Conservation (phyloP, 108 stramenopile genomes). For the Parietichytrium sp. region DNA sequence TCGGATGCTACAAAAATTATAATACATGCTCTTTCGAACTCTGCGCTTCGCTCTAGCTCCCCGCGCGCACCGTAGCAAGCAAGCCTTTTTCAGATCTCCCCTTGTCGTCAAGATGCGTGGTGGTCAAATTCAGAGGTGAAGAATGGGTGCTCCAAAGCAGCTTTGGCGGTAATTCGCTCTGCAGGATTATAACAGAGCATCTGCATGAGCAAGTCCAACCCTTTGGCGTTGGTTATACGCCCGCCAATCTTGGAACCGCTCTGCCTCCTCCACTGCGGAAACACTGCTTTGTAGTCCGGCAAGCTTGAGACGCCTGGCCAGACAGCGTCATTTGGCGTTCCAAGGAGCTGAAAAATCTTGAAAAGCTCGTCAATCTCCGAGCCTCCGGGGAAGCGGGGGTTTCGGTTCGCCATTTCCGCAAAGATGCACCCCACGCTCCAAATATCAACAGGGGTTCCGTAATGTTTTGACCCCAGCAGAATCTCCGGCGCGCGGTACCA, state of each 20-base stretch:
- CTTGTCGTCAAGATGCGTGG: too few relatives aligned
- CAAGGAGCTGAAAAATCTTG: slow-evolving; percentile 91
- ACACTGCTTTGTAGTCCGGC: slow-evolving; percentile 79
- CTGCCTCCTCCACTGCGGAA: slow-evolving; percentile 70
- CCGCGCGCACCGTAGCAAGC: too few relatives aligned
- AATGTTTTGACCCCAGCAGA: slow-evolving; percentile 80
- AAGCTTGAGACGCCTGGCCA: slow-evolving; percentile 85
- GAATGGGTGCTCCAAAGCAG: slow-evolving; percentile 90
- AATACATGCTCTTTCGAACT: too few relatives aligned
- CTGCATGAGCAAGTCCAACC: slow-evolving; percentile 74
- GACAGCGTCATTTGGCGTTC: slow-evolving; percentile 82
- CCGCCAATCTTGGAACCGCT: not conserved
- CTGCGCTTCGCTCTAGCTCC: too few relatives aligned
- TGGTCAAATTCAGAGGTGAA: too few relatives aligned
- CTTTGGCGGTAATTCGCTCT: slow-evolving; percentile 79
- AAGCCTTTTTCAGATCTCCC: too few relatives aligned
- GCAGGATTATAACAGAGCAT: slow-evolving; percentile 91
- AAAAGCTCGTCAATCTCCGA: slow-evolving; percentile 97
- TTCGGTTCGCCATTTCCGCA: slow-evolving; percentile 93
- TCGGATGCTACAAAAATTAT: too few relatives aligned
- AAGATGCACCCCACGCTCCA: slow-evolving; percentile 95
- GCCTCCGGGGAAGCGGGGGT: slow-evolving; percentile 92
- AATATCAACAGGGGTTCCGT: slow-evolving; percentile 88
- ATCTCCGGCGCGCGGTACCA: slow-evolving; percentile 99
- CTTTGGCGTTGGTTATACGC: slow-evolving; percentile 54